phyloP scores from a whole-genome alignment of 2,329 filamentous ascomycete genomes.

The Thermomyces lanuginosus region DNA sequence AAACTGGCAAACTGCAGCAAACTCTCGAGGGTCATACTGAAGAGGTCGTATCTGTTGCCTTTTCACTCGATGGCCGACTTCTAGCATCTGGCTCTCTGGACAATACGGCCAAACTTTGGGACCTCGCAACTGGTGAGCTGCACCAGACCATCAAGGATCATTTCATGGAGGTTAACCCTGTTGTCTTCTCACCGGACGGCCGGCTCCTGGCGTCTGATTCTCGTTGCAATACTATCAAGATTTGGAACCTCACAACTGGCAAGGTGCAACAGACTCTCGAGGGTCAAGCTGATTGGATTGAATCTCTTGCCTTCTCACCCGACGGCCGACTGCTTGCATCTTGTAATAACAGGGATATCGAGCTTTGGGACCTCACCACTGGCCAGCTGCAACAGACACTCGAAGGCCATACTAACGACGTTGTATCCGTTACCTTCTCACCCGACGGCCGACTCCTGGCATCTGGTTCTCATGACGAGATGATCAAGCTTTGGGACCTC shows the following conservation, averaged over 20 bases:
- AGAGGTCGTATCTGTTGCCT: conserved; percentile 6
- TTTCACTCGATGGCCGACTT: conserved; percentile 9
- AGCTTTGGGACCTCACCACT: conserved; percentile 8
- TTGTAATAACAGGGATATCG: conserved; percentile 6
- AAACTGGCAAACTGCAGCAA: conserved; percentile 6
- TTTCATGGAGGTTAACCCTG: neutral
- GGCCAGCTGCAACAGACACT: conserved; percentile 5
- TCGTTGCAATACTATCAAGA: conserved; percentile 5
- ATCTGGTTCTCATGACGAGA: conserved; percentile 8
- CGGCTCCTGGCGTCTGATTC: conserved; percentile 9
- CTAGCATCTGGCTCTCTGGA: conserved; percentile 10
- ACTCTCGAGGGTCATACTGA: conserved; percentile 7
- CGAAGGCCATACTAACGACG: conserved; percentile 7
- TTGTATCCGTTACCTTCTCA: conserved; percentile 9
- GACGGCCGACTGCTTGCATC: conserved; percentile 10
- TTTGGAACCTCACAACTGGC: conserved; percentile 7
- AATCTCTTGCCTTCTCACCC: conserved; percentile 5
- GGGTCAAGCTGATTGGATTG: conserved; percentile 8
- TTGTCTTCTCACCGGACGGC: conserved; percentile 10
- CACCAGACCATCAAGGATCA: conserved; percentile 1
- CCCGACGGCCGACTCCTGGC: conserved; percentile 9
- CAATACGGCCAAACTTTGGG: conserved; percentile 7
- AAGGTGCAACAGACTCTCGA: conserved; percentile 5
- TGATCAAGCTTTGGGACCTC: conserved; percentile 9
- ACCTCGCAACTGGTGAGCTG: conserved; percentile 1